Base-by-base conservation (phyloP, 2,329 filamentous ascomycete species). In the Ophiostoma sp. region DNA sequence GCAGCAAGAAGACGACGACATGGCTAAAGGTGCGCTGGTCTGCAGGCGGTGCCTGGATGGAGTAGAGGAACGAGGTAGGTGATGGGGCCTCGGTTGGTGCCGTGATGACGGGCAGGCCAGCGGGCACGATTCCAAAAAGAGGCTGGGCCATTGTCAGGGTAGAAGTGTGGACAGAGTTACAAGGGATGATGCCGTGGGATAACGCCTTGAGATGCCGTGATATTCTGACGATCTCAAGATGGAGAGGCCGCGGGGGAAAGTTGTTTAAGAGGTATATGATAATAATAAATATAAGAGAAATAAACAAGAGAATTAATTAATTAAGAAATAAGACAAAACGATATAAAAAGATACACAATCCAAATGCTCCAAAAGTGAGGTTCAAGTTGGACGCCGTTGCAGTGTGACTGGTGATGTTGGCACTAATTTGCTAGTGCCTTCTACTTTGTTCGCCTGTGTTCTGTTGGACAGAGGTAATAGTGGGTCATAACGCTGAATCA, bases 1-100 rank as follows among this genome's bases (percentile, higher is more conserved):
- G 96, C 0, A 97, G 86, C 48, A 97, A 84, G 81, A 98, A 96
- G 71, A 98, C 89, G 76, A 93, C 90, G 70, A 98, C 86, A 78
- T 98, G 93, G 20, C 90, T 88, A 78, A 95, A 93, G 68, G 87
- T 75, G 62, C 82, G 82, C 11, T n/a, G 23, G 27, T 36, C 35
- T 70, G 48, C 71, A 7, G 71, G 76, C 0, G 79, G 74, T 15
- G 81, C 79, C 1, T 79, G 79, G 70, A 87, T 80, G 67, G 80
- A 79, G 79, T 85, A 89, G 70, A 88, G 81, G 74, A 87, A 83
- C n/a, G 83, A 85, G 2, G 83, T 85, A 67, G 81, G 80, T 0
- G 84, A 82, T 0, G 84, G 86, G 1, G 81, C 78, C n/a, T 83
- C 83, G 39, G 84, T 81, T 0, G 87, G 86, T 1, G 79, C 76